Base-by-base conservation (phyloP, 2,329 filamentous ascomycete species). In the Botryotinia narcissicola region DNA sequence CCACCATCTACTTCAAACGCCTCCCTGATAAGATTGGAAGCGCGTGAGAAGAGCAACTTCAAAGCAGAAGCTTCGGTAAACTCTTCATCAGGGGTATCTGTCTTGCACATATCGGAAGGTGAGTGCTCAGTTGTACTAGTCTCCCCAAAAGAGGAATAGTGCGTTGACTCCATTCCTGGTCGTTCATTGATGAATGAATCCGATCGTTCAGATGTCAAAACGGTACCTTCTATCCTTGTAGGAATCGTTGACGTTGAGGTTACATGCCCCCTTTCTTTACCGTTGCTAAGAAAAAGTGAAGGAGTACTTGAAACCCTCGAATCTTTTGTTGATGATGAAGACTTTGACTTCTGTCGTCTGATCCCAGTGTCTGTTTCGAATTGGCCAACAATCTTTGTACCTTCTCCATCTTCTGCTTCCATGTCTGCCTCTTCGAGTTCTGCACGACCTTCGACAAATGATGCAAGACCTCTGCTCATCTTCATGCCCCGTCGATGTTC, bases 401-500 rank as follows among this genome's bases (percentile, higher is more conserved):
- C 79, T 72, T 81, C 79, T 40, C 72, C 74, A 61, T 79, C 75
- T 57, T 77, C 77, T n/a, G 72, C 74, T n/a, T 80, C 78, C 10
- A 75, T 59, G 9, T 81, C 79, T 32, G 77, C 76, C 72, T 81
- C 80, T 25, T 71, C 71, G 18, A 81, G 75, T 51, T 80, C 77
- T 44, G 77, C 73, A 25, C 77, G 78, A 10, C 85, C 85, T 74
- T 88, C 86, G 2, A 88, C 86, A 72, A 88, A 89, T 8, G 83
- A 84, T 7, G 85, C 87, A 16, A 90, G 80, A 0, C 87, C 87
- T 25, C 85, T 83, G 72, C 85, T 86, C 82, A 87, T 90, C 78
- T 84, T 86, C 76, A 84, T 88, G 54, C 84, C 88, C 75, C 84
- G 85, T 75, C 83, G 86, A 77, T 85, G 87, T 76, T 86, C 88